A percentile compares a stretch with the other conserved stretches of the same genome.
Evolutionary conservation across 2,329 filamentous ascomycete species (phyloP).

Genomic region (Cadophora sp.): DNA sequence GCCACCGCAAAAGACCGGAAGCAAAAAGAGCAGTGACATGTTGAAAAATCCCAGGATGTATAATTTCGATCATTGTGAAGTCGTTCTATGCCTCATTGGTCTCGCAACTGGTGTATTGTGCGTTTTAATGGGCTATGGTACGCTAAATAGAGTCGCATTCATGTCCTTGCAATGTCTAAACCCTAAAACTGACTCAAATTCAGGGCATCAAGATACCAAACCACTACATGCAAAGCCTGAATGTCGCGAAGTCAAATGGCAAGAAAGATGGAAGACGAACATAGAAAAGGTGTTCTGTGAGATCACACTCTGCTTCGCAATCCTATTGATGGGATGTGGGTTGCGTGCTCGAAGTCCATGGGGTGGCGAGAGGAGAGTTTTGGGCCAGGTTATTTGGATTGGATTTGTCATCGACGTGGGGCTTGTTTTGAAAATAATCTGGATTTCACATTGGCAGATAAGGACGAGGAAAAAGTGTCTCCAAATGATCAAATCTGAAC

Average conservation of each 20-base stretch:
- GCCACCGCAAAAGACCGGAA: too few relatives aligned
- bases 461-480: not conserved
- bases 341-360: not conserved
- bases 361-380: not conserved
- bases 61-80: not conserved
- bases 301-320: not conserved
- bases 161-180: too few relatives aligned
- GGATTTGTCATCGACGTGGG: not conserved
- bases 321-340: not conserved
- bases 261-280: not conserved
- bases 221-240: not conserved
- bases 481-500: not conserved
- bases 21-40: not conserved
- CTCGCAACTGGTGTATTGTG: not conserved
- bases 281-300: not conserved
- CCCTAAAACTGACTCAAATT: not conserved
- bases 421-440: not conserved
- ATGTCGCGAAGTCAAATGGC: not conserved
- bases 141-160: not conserved
- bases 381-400: not conserved
- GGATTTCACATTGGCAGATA: not conserved
- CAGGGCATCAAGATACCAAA: not conserved
- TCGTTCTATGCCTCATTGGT: not conserved
- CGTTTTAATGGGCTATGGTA: not conserved
- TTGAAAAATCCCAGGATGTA: not conserved